phyloP scores from a whole-genome alignment of 2,329 filamentous ascomycete species.

The Colletotrichum paranaense region DNA sequence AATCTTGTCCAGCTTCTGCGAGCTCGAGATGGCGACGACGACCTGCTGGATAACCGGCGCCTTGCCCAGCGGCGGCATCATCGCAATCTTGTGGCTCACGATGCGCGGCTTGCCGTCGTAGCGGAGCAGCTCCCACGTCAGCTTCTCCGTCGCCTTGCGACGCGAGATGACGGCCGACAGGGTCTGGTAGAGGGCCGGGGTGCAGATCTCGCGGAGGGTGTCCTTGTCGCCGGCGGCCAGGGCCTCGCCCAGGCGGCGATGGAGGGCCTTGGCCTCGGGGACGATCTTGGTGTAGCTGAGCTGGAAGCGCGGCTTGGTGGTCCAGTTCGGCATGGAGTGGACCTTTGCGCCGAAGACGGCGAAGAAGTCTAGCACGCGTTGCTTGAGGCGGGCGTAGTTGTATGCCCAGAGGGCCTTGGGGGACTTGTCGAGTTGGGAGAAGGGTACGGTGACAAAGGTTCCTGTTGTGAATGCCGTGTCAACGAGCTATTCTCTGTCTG shows the following conservation, averaged over 20 bases:
- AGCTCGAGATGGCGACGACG: constrained; percentile 69
- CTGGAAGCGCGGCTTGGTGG: constrained; percentile 56
- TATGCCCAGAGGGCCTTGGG: constrained; percentile 47
- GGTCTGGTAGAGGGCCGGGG: constrained; percentile 60
- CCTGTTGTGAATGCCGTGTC: constrained; percentile 44
- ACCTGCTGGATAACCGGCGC: constrained; percentile 62
- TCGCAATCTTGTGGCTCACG: constrained; percentile 64
- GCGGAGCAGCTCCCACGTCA: constrained; percentile 65
- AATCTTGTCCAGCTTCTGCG: constrained; percentile 63
- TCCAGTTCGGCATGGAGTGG: constrained; percentile 57
- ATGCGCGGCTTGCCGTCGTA: constrained; percentile 64
- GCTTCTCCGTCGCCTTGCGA: constrained; percentile 57
- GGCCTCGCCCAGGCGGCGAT: constrained; percentile 70
- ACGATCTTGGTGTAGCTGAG: constrained; percentile 53
- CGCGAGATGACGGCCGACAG: constrained; percentile 65
- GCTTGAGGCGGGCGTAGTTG: constrained; percentile 49
- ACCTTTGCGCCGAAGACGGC: constrained; percentile 53
- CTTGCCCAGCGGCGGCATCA: constrained; percentile 53
- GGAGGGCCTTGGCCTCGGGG: constrained; percentile 68
- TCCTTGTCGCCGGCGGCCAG: constrained; percentile 68
- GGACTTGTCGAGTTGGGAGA: constrained; percentile 46
- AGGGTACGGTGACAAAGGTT: constrained; percentile 59
- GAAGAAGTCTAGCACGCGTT: constrained; percentile 47
- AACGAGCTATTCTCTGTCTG: background rate
- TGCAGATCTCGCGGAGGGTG: constrained; percentile 64